A percentile compares a stretch with the other conserved stretches of the same genome.
phyloP scores from a whole-genome alignment of 164 flowering plant genomes.

The Echeveria elegans region DNA sequence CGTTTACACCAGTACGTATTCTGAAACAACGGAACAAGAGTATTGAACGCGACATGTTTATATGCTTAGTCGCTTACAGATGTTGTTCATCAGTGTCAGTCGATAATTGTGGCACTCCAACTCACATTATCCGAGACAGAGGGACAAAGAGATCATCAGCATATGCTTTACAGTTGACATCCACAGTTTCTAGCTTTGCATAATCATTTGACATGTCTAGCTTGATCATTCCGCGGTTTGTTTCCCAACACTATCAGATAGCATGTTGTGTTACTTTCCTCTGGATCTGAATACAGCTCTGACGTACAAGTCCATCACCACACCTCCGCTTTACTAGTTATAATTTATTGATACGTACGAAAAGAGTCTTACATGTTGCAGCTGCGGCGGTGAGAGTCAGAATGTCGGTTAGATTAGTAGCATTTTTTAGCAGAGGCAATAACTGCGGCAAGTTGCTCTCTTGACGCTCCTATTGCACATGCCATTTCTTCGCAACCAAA shows the following conservation, averaged over 20 bases:
- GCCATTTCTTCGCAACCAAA: constrained; percentile 73
- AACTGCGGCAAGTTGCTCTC: constrained; percentile 46
- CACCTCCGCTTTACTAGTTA: constrained; percentile 26
- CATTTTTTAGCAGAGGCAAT: constrained; percentile 65
- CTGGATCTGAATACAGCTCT: constrained; percentile 53
- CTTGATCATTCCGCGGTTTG: constrained; percentile 55
- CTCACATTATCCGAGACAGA: constrained; percentile 22
- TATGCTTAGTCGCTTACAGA: no score
- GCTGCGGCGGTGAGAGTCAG: constrained; percentile 90
- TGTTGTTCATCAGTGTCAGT: no score
- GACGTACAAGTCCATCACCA: constrained; percentile 45
- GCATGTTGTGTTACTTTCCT: constrained; percentile 28
- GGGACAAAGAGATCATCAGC: constrained; percentile 54
- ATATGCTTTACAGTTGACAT: constrained; percentile 58
- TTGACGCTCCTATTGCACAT: constrained; percentile 82
- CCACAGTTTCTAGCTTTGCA: constrained; percentile 54
- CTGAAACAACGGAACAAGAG: neutral
- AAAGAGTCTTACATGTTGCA: constrained; percentile 56
- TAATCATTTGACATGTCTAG: constrained; percentile 71
- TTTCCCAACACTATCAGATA: constrained; percentile 52
- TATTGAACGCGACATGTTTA: no score
- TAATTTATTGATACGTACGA: neutral
- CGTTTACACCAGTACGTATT: neutral
- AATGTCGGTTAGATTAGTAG: constrained; percentile 55
- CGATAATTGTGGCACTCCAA: neutral